Percentiles rank a stretch among this genome's conserved stretches.
Evolutionary conservation across 2,329 filamentous ascomycete species (phyloP).

Genomic region (Blastomyces parvus): DNA sequence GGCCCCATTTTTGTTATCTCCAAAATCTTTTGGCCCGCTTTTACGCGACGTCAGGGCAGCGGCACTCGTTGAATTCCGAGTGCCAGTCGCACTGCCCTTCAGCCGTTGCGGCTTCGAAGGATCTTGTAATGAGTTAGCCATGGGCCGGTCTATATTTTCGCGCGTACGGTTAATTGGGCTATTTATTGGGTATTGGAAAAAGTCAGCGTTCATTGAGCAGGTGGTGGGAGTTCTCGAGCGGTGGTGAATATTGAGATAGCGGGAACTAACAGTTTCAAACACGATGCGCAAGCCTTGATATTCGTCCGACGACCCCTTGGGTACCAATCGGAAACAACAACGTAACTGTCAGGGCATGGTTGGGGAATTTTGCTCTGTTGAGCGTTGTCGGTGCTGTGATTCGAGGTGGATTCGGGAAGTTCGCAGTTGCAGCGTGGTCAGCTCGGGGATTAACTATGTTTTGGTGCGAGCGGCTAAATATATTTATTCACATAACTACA

Average conservation of each 20-base stretch:
- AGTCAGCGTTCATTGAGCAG: neutral
- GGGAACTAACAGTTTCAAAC: neutral
- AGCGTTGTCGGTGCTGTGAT: neutral
- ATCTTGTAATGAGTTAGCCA: neutral
- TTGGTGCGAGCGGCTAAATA: neutral
- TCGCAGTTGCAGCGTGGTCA: neutral
- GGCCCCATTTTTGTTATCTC: neutral
- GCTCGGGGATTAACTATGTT: neutral
- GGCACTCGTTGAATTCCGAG: neutral
- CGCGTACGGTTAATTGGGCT: neutral
- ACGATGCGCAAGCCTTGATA: neutral
- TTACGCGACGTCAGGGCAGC: neutral
- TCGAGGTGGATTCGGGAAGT: neutral
- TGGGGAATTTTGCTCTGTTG: neutral
- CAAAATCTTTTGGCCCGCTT: neutral
- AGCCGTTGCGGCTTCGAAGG: neutral
- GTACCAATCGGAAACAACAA: neutral
- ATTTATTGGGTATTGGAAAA: neutral
- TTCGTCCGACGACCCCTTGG: neutral
- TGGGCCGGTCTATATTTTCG: neutral
- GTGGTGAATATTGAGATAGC: neutral
- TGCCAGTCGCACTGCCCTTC: neutral
- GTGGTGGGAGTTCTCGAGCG: neutral
- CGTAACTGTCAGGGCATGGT: neutral
- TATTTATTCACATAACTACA: no score